Conservation (phyloP, 345 rosid genomes). For the Lumnitzera racemosa region DNA sequence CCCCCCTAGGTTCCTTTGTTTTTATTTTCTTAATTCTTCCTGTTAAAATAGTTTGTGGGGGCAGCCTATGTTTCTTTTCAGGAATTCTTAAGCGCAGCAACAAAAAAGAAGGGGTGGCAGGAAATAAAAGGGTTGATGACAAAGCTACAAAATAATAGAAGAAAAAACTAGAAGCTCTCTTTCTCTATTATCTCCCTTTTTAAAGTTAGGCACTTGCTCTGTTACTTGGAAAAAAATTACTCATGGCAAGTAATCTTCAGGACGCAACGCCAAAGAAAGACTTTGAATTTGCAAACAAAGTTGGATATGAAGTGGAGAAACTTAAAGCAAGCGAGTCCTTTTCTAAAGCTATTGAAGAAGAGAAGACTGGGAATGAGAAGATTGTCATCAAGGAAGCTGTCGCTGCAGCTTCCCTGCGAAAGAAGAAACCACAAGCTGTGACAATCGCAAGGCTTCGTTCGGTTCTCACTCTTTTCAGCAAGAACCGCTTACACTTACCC, state of each 20-base stretch:
- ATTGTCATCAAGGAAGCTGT: neutral
- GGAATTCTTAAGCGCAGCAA: neutral
- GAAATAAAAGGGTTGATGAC: neutral
- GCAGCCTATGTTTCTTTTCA: neutral
- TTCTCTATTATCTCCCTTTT: neutral
- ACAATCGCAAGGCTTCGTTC: neutral
- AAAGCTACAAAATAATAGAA: neutral
- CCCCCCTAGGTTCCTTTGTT: neutral
- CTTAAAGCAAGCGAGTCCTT: neutral
- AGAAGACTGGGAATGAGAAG: neutral
- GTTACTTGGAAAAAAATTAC: too few relatives aligned
- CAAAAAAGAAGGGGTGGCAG: neutral
- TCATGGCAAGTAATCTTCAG: slow-evolving; percentile 6
- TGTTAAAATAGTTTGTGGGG: neutral
- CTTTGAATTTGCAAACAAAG: slow-evolving; percentile 25
- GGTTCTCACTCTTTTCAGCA: slow-evolving; percentile 1
- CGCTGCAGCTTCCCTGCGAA: neutral
- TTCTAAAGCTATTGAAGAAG: neutral
- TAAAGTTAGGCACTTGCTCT: too few relatives aligned
- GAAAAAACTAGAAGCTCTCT: neutral
- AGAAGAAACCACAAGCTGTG: neutral
- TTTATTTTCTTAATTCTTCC: neutral
- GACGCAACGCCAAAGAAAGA: slow-evolving; percentile 16
- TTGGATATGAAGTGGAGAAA: neutral
- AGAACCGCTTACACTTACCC: neutral